A percentile compares a stretch with the other conserved stretches of the same genome.
These are phyloP conservation scores for Begonia peltatifolia DNA, from an alignment of 306 rosid genomes.

Conservation along the genomic window DNA sequence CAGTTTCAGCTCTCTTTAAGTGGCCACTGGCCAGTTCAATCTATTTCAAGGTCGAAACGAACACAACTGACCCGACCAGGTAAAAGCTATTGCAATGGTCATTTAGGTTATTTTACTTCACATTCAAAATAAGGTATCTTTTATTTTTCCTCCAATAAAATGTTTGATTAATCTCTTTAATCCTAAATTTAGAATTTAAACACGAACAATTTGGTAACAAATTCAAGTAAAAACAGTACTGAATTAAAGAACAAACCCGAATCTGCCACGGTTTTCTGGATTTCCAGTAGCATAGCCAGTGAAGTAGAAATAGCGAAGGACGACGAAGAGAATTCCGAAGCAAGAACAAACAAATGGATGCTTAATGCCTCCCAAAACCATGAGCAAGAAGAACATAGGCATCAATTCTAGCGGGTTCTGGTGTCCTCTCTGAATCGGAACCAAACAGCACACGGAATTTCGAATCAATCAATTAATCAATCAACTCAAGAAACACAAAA, in stretches of 20 bases:
- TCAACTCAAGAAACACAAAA: background rate
- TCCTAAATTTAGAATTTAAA: too few relatives aligned
- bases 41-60: too few relatives aligned
- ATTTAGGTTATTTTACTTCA: too few relatives aligned
- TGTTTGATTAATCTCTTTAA: too few relatives aligned
- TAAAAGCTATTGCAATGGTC: too few relatives aligned
- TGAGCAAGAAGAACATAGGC: slow-evolving; percentile 41
- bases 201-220: background rate
- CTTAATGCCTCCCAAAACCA: slow-evolving; percentile 57
- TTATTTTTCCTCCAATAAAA: too few relatives aligned
- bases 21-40: too few relatives aligned
- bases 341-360: slow-evolving; percentile 36
- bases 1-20: too few relatives aligned
- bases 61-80: too few relatives aligned
- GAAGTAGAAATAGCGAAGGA: slow-evolving; percentile 62
- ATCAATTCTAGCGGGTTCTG: slow-evolving; percentile 61
- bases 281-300: slow-evolving; percentile 63
- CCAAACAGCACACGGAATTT: background rate
- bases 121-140: too few relatives aligned
- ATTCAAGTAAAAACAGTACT: background rate
- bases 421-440: slow-evolving; percentile 55
- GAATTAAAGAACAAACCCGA: slow-evolving; percentile 32
- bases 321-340: slow-evolving; percentile 30
- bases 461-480: background rate
- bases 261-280: slow-evolving; percentile 47